A percentile compares a stretch with the other conserved stretches of the same genome.
phyloP scores from a whole-genome alignment of 2,329 filamentous ascomycete species.

The Paecilomyces formosus region DNA sequence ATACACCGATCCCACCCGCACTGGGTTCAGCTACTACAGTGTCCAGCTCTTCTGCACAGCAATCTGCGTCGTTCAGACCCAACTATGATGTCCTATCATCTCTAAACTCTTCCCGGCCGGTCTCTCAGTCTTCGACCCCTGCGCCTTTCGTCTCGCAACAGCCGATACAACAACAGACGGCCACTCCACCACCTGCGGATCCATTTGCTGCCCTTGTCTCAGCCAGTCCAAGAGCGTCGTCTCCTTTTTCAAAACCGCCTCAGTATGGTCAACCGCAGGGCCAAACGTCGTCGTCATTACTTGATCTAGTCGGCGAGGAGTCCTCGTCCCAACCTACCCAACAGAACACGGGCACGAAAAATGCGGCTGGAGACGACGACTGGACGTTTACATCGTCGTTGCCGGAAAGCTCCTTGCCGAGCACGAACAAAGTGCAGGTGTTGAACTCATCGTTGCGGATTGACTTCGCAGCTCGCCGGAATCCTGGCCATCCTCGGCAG shows the following conservation, averaged over 20 bases:
- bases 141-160: constrained; percentile 32
- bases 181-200: constrained; percentile 41
- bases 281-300: constrained; percentile 20
- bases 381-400: constrained; percentile 90
- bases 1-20: constrained; percentile 26
- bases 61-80: constrained; percentile 41
- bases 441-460: constrained; percentile 65
- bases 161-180: constrained; percentile 20
- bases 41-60: constrained; percentile 17
- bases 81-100: constrained; percentile 53
- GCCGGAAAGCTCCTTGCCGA: constrained; percentile 54
- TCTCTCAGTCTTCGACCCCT: constrained; percentile 44
- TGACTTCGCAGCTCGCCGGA: constrained; percentile 62
- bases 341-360: constrained; percentile 25
- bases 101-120: constrained; percentile 39
- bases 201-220: constrained; percentile 55
- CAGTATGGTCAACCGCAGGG: constrained; percentile 12
- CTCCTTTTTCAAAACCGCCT: constrained; percentile 26
- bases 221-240: constrained; percentile 42
- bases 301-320: constrained; percentile 22
- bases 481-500: constrained; percentile 43
- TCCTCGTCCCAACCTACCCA: constrained; percentile 13
- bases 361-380: constrained; percentile 66
- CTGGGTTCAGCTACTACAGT: not conserved
- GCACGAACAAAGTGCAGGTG: constrained; percentile 58